Percentiles rank a stretch among this genome's conserved stretches.
Evolutionary conservation across 345 rosid genomes (phyloP).

Genomic region (Erysimum cheiranthoides): DNA sequence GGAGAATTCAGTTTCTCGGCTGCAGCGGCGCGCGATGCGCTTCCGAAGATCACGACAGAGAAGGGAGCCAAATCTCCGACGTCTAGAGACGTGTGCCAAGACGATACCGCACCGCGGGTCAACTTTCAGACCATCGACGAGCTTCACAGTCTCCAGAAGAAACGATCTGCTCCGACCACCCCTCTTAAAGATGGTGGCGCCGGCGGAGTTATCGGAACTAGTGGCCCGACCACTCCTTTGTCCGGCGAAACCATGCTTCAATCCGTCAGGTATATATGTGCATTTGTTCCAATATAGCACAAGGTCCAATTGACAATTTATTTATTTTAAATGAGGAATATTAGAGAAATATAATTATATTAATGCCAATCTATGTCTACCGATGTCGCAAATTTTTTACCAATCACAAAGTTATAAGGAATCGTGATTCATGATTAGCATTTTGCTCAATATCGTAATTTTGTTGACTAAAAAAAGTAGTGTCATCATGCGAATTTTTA

Average conservation of each 20-base stretch:
- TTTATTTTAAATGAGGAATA: neutral
- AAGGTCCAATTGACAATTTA: neutral
- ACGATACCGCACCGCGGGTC: conserved; percentile 65
- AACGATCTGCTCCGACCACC: conserved; percentile 81
- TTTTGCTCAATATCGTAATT: too few species aligned
- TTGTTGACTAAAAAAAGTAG: too few species aligned
- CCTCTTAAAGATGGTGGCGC: conserved; percentile 53
- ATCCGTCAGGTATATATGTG: conserved; percentile 75
- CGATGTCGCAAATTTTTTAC: too few species aligned
- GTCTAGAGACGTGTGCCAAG: conserved; percentile 57
- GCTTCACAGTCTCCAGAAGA: conserved; percentile 90
- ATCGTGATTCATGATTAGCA: neutral
- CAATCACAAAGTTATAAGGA: neutral
- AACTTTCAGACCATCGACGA: conserved; percentile 90
- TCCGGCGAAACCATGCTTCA: conserved; percentile 80
- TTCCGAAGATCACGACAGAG: conserved; percentile 49
- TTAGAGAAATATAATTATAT: neutral
- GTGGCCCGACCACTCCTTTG: conserved; percentile 51
- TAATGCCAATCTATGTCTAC: neutral
- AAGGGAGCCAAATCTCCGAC: conserved; percentile 32
- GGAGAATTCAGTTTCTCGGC: conserved; percentile 51
- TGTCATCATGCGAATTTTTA: too few species aligned
- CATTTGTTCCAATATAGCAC: neutral
- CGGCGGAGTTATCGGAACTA: conserved; percentile 30
- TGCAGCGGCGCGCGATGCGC: conserved; percentile 47